Conservation (phyloP, 2,329 filamentous ascomycete species). For the Sporothrix luriei region DNA sequence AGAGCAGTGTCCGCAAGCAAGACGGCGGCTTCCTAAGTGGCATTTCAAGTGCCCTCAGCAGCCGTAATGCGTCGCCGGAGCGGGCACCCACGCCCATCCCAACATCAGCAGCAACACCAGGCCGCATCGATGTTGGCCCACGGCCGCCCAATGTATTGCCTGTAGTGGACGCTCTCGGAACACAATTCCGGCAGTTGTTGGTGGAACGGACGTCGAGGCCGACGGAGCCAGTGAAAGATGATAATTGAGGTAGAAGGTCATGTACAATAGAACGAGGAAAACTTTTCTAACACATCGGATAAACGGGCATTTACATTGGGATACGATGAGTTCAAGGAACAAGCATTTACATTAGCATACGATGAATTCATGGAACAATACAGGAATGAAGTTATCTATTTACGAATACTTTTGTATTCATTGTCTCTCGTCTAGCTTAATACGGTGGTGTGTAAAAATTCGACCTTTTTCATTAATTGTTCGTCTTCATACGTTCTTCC, state of each 20-base stretch:
- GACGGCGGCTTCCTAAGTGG: slow-evolving; percentile 21
- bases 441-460: too few relatives aligned
- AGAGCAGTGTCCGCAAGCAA: slow-evolving; percentile 5
- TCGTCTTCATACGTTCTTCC: too few relatives aligned
- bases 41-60: slow-evolving; percentile 27
- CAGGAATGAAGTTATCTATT: too few relatives aligned
- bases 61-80: slow-evolving; percentile 26
- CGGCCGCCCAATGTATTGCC: slow-evolving; percentile 23
- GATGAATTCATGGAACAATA: not conserved
- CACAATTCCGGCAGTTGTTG: slow-evolving; percentile 24
- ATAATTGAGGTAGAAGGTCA: not conserved
- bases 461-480: too few relatives aligned
- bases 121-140: not conserved
- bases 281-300: too few relatives aligned
- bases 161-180: slow-evolving; percentile 28
- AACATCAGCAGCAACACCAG: not conserved
- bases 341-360: not conserved
- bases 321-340: not conserved
- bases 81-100: not conserved
- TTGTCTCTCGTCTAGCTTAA: not conserved
- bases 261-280: not conserved
- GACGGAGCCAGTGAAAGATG: not conserved
- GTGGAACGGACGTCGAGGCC: slow-evolving; percentile 7
- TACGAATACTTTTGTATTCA: not conserved
- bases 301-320: too few relatives aligned